Evolutionary conservation across 345 rosid genomes (phyloP), one percentile per base, ranked within the genome.

Genomic region (Corchorus olitorius): DNA sequence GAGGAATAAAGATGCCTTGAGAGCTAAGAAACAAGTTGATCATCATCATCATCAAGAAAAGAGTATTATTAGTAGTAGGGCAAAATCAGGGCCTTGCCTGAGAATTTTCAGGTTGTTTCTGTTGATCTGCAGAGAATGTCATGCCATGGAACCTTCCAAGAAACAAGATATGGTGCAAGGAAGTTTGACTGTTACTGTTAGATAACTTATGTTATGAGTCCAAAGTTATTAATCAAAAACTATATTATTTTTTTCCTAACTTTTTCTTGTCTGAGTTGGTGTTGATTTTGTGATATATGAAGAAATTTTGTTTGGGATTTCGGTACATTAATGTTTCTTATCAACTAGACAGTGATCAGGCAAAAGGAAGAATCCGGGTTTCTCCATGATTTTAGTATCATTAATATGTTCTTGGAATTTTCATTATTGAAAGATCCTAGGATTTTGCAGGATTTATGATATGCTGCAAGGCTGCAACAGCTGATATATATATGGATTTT

Each of bases 81-180:
- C 67, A 75, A 71, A 62, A 74, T 48, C 62, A 79, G 77, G 85
- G 46, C 43, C 87, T 64, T 88, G 91, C 76, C 76, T 76, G 84
- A 90, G 80, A 75, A 50, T 94, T 70, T 74, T 94, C 55, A 81
- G 83, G 73, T 82, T 83, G 10, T 82, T 92, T 75, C 74, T 89
- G 77, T 80, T 85, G 79, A 88, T 87, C 66, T 94, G 97, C 74
- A 83, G 87, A 76, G 87, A 86, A 65, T 94, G 96, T 62, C 98
- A 94, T 79, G 92, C 98, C 69, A 90, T 94, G 95, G 98, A 92
- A 77, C 84, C 94, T 74, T 75, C 89, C 17, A 75, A 75, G 67
- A 72, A 81, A 66, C 85, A 80, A 60, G 83, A 77, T 65, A 81
- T 60, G 76, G 41, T 17, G 22, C 56, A 27, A 17, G 50, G 52